phyloP scores from a whole-genome alignment of 164 flowering plant genomes.

The Tetracentron sinense region DNA sequence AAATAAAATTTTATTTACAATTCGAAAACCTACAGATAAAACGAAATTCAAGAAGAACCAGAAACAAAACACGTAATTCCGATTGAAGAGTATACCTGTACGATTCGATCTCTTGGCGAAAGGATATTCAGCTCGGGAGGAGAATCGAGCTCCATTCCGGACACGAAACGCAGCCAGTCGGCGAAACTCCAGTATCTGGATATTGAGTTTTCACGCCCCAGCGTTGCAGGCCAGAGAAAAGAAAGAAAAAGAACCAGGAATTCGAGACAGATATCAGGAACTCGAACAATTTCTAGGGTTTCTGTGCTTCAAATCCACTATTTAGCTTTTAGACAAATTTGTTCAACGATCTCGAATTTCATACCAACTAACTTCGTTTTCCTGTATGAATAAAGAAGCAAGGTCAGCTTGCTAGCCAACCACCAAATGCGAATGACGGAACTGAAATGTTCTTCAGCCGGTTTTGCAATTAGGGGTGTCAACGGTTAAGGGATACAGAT shows the following conservation, averaged over 20 bases:
- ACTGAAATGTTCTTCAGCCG: no score
- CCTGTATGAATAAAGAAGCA: no score
- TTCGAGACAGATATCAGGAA: background rate
- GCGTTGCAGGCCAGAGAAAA: slow-evolving; percentile 16
- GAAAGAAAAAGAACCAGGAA: no score
- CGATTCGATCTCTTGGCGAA: slow-evolving; percentile 39
- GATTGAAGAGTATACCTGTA: slow-evolving; percentile 35
- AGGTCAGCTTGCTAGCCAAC: no score
- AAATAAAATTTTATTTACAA: no score
- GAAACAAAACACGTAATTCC: background rate
- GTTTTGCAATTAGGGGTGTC: no score
- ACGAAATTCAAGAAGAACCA: background rate
- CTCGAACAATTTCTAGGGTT: background rate
- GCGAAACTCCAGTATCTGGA: slow-evolving; percentile 38
- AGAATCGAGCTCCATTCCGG: slow-evolving; percentile 52
- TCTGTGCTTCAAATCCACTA: background rate
- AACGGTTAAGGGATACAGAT: no score
- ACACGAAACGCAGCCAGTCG: slow-evolving; percentile 43
- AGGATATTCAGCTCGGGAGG: slow-evolving; percentile 19
- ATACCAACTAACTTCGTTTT: no score
- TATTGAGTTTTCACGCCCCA: slow-evolving; percentile 48
- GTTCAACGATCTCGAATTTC: no score
- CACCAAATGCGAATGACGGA: no score
- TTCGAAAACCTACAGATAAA: background rate
- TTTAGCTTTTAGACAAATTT: no score